Evolutionary conservation across 2,329 filamentous ascomycete genomes (phyloP).

Genomic region (Microdochium trichocladiopsis): DNA sequence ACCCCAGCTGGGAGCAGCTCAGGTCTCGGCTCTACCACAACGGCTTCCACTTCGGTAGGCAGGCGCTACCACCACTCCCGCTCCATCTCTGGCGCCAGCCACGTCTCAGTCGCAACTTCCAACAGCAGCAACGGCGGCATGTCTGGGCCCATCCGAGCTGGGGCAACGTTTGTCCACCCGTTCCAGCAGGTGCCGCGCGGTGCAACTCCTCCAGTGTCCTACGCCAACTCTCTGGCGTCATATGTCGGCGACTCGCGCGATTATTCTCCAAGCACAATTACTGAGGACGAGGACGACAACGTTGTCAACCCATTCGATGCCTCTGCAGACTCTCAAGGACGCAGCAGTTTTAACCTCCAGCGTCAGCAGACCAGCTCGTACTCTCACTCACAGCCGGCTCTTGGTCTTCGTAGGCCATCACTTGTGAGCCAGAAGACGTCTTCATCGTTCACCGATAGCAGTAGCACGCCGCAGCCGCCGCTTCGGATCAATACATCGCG

Average conservation of each 20-base stretch:
- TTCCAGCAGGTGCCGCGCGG: conserved; percentile 58
- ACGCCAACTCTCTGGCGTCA: conserved; percentile 48
- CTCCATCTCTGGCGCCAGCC: conserved; percentile 51
- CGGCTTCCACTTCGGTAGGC: conserved; percentile 14
- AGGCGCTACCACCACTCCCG: conserved; percentile 46
- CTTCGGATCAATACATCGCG: conserved; percentile 32
- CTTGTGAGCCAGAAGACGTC: conserved; percentile 30
- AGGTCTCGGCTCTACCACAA: neutral
- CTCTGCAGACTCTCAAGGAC: conserved; percentile 9
- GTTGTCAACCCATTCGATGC: conserved; percentile 1
- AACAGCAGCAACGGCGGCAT: conserved; percentile 34
- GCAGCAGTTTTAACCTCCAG: conserved; percentile 17
- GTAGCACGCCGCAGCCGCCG: conserved; percentile 15
- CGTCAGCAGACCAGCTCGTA: conserved; percentile 14
- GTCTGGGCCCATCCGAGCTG: conserved; percentile 23
- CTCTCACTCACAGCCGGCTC: conserved; percentile 14
- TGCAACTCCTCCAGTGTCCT: conserved; percentile 51
- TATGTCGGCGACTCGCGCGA: conserved; percentile 41
- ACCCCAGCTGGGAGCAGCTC: neutral
- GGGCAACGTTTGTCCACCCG: conserved; percentile 50
- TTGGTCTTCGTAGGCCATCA: conserved; percentile 26
- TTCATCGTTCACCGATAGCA: conserved; percentile 29
- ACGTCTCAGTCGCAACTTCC: conserved; percentile 47
- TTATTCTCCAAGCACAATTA: conserved; percentile 44
- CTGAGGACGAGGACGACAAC: conserved; percentile 40